These are phyloP conservation scores for Cryptosporidium sp. DNA, from an alignment of 169 alveolate species.

Conservation along the genomic window DNA sequence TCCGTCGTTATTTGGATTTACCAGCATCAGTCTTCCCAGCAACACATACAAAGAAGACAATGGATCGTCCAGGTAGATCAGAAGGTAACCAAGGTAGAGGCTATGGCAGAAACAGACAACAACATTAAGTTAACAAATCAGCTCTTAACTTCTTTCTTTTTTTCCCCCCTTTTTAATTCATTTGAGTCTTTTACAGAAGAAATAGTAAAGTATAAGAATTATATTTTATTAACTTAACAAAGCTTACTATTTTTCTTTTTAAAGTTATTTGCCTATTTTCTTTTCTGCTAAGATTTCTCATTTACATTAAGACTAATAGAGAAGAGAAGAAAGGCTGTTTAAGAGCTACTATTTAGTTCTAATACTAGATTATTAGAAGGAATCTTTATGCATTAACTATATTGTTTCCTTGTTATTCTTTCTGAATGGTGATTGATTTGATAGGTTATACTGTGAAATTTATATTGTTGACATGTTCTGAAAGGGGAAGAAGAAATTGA, in stretches of 20 bases:
- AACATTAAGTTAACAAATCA: slow-evolving; percentile 12
- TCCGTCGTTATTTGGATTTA: slow-evolving; percentile 89
- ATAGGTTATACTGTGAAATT: too few relatives aligned
- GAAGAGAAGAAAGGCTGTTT: neutral
- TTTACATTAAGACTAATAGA: neutral
- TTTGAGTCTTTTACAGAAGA: slow-evolving; percentile 3
- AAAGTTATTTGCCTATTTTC: neutral
- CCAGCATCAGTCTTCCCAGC: slow-evolving; percentile 95
- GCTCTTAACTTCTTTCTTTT: neutral
- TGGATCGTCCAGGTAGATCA: slow-evolving; percentile 62
- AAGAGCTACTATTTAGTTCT: neutral
- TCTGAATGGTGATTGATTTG: neutral
- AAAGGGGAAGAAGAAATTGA: too few relatives aligned
- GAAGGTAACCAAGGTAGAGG: slow-evolving; percentile 70
- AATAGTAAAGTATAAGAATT: slow-evolving; percentile 55
- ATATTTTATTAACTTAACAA: slow-evolving; percentile 17
- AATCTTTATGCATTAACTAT: slow-evolving; percentile 6
- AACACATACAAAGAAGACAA: slow-evolving; percentile 90
- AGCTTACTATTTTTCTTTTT: neutral
- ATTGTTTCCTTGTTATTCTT: slow-evolving; percentile 11
- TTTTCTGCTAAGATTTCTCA: neutral
- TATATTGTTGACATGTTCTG: too few relatives aligned
- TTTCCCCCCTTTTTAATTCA: neutral
- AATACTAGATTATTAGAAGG: slow-evolving; percentile 1
- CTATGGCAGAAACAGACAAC: slow-evolving; percentile 69